Conservation (phyloP, 2,329 filamentous ascomycete species). For the Venturia pyrina region DNA sequence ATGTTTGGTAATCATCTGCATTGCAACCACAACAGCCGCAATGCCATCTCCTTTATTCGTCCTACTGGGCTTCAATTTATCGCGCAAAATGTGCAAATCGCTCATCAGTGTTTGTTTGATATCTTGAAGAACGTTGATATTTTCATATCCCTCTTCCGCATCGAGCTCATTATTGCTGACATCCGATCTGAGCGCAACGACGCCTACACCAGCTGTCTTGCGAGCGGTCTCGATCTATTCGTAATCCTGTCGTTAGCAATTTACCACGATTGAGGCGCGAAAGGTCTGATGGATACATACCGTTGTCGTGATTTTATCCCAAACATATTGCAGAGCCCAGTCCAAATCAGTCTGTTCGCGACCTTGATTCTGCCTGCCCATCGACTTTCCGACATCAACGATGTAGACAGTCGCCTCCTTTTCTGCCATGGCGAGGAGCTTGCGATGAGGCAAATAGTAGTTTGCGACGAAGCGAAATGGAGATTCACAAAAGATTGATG, state of each 20-base stretch:
- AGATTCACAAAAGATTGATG: background rate
- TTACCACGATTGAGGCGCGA: background rate
- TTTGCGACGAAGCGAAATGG: no score
- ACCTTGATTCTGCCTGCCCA: conserved; percentile 62
- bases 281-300: conserved; percentile 36
- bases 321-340: conserved; percentile 83
- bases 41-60: conserved; percentile 67
- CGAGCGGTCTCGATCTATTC: conserved; percentile 51
- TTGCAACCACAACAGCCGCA: conserved; percentile 75
- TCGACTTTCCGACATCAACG: conserved; percentile 78
- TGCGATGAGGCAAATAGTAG: background rate
- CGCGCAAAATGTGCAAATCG: conserved; percentile 44
- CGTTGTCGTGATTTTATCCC: conserved; percentile 79
- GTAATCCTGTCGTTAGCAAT: background rate
- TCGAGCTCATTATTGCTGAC: conserved; percentile 56
- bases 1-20: conserved; percentile 71
- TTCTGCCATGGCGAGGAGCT: conserved; percentile 58
- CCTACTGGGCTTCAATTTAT: conserved; percentile 54
- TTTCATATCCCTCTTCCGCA: conserved; percentile 60
- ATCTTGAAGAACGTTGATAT: conserved; percentile 63
- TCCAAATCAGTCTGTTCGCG: conserved; percentile 73
- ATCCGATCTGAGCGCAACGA: conserved; percentile 75
- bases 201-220: conserved; percentile 66
- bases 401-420: conserved; percentile 94
- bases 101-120: conserved; percentile 49